These are phyloP conservation scores for Cercospora sp. DNA, from an alignment of 2,329 filamentous ascomycete genomes.

Conservation along the genomic window DNA sequence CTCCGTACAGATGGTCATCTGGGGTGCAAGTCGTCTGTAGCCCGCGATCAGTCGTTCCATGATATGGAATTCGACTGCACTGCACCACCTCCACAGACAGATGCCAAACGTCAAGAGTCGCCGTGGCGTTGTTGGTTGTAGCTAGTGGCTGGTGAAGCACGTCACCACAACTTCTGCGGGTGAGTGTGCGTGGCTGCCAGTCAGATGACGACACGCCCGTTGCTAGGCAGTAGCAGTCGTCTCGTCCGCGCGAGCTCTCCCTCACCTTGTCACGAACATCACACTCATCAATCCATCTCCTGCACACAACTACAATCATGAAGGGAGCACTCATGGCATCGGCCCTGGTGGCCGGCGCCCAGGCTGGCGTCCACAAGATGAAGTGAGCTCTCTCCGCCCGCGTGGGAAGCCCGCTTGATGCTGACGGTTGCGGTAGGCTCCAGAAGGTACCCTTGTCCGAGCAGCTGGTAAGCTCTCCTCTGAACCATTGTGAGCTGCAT, in stretches of 20 bases:
- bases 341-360: slow-evolving; percentile 70
- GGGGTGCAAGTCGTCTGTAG: neutral
- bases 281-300: slow-evolving; percentile 15
- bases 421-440: slow-evolving; percentile 45
- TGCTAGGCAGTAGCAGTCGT: slow-evolving; percentile 5
- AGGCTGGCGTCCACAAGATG: slow-evolving; percentile 78
- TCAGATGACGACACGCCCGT: slow-evolving; percentile 6
- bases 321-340: slow-evolving; percentile 81
- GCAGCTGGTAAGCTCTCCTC: slow-evolving; percentile 71
- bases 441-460: slow-evolving; percentile 91
- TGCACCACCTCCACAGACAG: neutral
- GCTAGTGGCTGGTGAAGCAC: neutral
- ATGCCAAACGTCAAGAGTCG: neutral
- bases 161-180: slow-evolving; percentile 1
- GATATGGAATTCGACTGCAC: neutral
- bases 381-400: slow-evolving; percentile 22
- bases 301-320: slow-evolving; percentile 55
- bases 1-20: neutral
- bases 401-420: neutral
- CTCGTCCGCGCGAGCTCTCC: neutral
- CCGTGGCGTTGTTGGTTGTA: neutral
- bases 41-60: neutral
- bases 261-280: slow-evolving; percentile 16
- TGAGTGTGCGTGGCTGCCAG: neutral
- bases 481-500: slow-evolving; percentile 6